Evolutionary conservation across 768 basidiomycete species (phyloP).

Genomic region (Psilocybe cyanescens): DNA sequence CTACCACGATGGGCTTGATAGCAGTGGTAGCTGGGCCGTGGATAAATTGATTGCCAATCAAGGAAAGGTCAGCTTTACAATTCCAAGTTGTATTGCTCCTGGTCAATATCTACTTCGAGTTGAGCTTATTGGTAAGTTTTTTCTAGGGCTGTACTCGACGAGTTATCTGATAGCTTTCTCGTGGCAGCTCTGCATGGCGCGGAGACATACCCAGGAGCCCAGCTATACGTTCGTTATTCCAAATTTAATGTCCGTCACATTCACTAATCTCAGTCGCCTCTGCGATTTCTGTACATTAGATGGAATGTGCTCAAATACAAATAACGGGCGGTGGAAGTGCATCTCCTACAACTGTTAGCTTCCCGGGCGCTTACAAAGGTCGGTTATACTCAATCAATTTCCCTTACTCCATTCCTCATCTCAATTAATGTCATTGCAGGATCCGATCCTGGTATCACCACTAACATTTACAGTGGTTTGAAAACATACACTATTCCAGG

Average conservation of each 20-base stretch:
- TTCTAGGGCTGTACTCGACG: neutral
- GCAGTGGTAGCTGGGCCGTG: conserved; percentile 21
- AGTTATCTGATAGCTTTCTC: neutral
- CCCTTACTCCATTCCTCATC: neutral
- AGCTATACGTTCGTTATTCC: conserved; percentile 47
- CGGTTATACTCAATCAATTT: neutral
- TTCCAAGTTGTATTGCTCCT: conserved; percentile 22
- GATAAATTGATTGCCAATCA: conserved; percentile 22
- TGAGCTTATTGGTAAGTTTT: conserved; percentile 21
- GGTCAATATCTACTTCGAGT: conserved; percentile 25
- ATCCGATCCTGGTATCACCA: conserved; percentile 48
- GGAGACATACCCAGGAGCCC: conserved; percentile 51
- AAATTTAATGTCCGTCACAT: neutral
- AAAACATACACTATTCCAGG: conserved; percentile 45
- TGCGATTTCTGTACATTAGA: conserved; percentile 25
- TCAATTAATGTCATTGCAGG: conserved; percentile 21
- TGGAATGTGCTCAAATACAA: conserved; percentile 49
- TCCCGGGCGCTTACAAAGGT: conserved; percentile 52
- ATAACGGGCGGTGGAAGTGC: conserved; percentile 49
- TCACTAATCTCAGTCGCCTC: neutral
- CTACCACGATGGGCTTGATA: conserved; percentile 19
- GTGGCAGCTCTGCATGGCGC: conserved; percentile 47
- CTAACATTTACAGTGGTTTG: conserved; percentile 47
- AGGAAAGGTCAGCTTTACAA: conserved; percentile 23
- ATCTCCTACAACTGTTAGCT: conserved; percentile 45